Percentiles rank a stretch among this genome's conserved stretches.
Evolutionary conservation across 176 grass and related monocot genomes (phyloP).

Genomic region (Bothriochloa decipiens): DNA sequence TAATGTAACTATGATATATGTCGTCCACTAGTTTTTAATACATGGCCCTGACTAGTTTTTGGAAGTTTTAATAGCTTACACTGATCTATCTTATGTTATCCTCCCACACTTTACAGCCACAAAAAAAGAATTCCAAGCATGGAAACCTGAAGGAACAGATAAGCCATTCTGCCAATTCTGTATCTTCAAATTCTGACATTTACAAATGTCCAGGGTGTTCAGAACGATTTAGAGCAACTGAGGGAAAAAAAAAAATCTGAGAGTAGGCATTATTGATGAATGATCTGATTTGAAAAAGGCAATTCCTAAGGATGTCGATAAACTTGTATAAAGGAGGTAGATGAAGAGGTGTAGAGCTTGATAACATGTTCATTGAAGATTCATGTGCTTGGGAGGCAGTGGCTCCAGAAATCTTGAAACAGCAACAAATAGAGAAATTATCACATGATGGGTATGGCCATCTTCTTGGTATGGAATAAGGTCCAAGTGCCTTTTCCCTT

Average conservation of each 20-base stretch:
- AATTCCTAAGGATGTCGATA: conserved; percentile 36
- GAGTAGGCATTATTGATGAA: conserved; percentile 46
- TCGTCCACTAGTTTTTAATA: conserved; percentile 29
- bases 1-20: conserved; percentile 40
- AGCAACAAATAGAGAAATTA: conserved; percentile 66
- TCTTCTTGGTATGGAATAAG: conserved; percentile 96
- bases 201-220: conserved; percentile 33
- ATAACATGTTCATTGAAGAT: conserved; percentile 82
- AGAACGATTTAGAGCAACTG: conserved; percentile 29
- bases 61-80: conserved; percentile 21
- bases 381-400: conserved; percentile 56
- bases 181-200: conserved; percentile 36
- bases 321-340: conserved; percentile 50
- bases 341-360: conserved; percentile 82
- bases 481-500: conserved; percentile 42
- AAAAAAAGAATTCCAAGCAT: conserved; percentile 49
- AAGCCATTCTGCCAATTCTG: not conserved
- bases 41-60: conserved; percentile 29
- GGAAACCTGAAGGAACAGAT: conserved; percentile 34
- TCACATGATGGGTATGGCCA: conserved; percentile 65
- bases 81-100: conserved; percentile 31
- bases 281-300: conserved; percentile 38
- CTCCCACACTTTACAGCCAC: conserved; percentile 40
- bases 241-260: conserved; percentile 24
- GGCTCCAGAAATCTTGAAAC: conserved; percentile 62